Conservation (phyloP, 768 basidiomycete genomes). For the Collybia sordida region DNA sequence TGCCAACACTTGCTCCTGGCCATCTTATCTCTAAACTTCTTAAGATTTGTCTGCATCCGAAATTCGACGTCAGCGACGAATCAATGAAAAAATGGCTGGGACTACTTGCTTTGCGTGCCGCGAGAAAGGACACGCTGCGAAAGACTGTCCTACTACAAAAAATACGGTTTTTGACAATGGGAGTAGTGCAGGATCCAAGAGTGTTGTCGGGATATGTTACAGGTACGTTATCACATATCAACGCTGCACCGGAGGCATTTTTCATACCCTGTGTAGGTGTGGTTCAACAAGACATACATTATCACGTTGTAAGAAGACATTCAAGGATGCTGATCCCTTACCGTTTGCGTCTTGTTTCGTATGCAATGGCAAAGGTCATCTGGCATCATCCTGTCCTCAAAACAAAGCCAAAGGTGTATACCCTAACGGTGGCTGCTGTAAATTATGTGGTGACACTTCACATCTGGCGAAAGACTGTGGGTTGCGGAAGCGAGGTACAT, state of each 20-base stretch:
- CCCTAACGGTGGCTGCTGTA: constrained; percentile 89
- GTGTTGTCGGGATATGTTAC: constrained; percentile 63
- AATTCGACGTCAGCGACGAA: constrained; percentile 62
- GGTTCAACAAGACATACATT: constrained; percentile 79
- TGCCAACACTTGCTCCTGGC: constrained; percentile 13
- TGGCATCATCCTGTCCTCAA: constrained; percentile 79
- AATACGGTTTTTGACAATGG: constrained; percentile 13
- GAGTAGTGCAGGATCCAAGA: constrained; percentile 17
- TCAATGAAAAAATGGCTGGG: constrained; percentile 48
- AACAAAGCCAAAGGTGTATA: constrained; percentile 84
- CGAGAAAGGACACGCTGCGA: constrained; percentile 78
- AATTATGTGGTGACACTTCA: constrained; percentile 80
- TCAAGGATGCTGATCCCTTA: constrained; percentile 62
- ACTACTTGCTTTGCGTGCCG: constrained; percentile 90
- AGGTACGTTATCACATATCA: constrained; percentile 54
- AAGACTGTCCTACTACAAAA: constrained; percentile 64
- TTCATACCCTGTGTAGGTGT: constrained; percentile 51
- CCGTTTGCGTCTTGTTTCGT: constrained; percentile 94
- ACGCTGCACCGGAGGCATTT: no score
- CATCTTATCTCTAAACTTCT: neutral
- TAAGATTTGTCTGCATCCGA: constrained; percentile 40
- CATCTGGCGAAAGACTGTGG: constrained; percentile 87
- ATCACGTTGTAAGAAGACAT: constrained; percentile 70
- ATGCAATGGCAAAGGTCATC: constrained; percentile 80
- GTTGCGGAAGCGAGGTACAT: constrained; percentile 56